Base-by-base conservation (phyloP, 768 basidiomycete species). In the Trichaptum fuscoviolaceum region DNA sequence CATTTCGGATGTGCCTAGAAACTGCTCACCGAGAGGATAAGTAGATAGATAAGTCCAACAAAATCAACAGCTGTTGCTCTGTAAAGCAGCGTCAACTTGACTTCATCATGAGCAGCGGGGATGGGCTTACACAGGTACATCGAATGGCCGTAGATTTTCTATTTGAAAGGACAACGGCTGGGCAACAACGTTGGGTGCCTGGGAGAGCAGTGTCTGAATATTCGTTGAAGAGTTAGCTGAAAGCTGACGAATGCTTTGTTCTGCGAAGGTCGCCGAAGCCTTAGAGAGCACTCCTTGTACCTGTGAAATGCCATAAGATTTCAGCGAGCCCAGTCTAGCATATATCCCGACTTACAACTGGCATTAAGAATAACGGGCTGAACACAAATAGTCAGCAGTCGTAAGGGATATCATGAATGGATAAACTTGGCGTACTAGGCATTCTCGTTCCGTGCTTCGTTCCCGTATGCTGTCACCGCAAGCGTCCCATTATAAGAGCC, bases 361-460 rank as follows among this genome's bases (percentile, higher is more conserved):
- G 42, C 10, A 52, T 5, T 52, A 52, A 6, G 42, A 6, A 52
- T 12, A 52, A 6, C 15, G 42, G 42, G 20, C 42, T 52, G 30
- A 52, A 52, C 10, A 20, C 5, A 52, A 3, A 52, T 52, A 12
- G 15, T 52, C 42, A 52, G 20, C 23, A 34, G 23, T 2, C 35
- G 52, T 35, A 61, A 34, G 58, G 30, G 20, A 7, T 3, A 20
- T 57, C 23, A 7, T 35, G 26, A 20, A 64, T 63, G 35, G 24
- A 2, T 67, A 35, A 73, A 73, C 27, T 73, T 77, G 63, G 35
- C 86, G 74, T 72, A 89, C 88, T 79, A 89, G 20, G 80, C 82
- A 67, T 83, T 85, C 68, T 87, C 87, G 62, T 83, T 88, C 30
- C 87, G 78, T 24, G 83, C 87, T 68, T 82, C 80, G 0, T 76